These are phyloP conservation scores for Dryas alaskensis DNA, from an alignment of 306 rosid species.

Conservation along the genomic window DNA sequence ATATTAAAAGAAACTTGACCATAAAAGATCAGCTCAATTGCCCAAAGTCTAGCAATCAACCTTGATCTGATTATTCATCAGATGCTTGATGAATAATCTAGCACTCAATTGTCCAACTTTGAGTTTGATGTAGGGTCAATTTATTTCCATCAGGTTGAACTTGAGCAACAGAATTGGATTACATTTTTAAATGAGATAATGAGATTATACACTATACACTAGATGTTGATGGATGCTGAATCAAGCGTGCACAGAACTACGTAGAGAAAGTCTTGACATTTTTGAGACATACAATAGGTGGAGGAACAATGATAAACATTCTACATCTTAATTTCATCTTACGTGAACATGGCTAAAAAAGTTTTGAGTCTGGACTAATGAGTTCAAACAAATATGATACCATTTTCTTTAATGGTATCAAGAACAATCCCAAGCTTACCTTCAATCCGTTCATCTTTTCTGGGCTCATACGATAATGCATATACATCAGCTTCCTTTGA, in stretches of 20 bases:
- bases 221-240: not conserved
- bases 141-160: no score
- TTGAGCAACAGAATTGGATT: no score
- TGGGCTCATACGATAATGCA: conserved; percentile 75
- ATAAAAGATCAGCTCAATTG: no score
- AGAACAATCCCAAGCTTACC: conserved; percentile 75
- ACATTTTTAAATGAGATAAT: no score
- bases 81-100: no score
- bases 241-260: not conserved
- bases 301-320: conserved; percentile 8
- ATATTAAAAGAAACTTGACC: no score
- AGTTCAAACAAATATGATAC: conserved; percentile 49
- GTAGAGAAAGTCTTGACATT: not conserved
- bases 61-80: no score
- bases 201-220: not conserved
- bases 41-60: no score
- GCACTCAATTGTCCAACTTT: no score
- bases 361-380: not conserved
- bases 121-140: no score
- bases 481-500: conserved; percentile 87
- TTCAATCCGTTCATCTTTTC: conserved; percentile 72
- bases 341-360: not conserved
- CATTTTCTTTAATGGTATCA: conserved; percentile 77
- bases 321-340: not conserved
- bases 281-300: not conserved